Base-by-base conservation (phyloP, 1,284 basidiomycete genomes). In the Cerioporus squamosus region DNA sequence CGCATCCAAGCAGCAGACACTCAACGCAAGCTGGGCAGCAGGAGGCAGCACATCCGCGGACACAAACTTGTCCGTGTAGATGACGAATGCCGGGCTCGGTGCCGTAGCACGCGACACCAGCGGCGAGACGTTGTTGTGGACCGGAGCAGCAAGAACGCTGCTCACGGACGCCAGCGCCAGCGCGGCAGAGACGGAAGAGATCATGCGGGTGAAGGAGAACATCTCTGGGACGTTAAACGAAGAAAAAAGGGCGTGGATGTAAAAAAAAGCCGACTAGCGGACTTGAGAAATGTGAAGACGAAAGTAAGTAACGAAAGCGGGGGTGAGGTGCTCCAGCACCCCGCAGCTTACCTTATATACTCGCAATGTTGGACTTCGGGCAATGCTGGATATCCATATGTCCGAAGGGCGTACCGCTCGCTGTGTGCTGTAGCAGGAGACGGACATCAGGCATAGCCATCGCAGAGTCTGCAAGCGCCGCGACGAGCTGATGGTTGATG, bases 131-230 rank as follows among this genome's bases (percentile, higher is more conserved):
- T 53, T 40, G 26, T 18, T 44, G 40, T 45, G 10, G 20, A 56
- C 31, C 23, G 61, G 61, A 36, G 44, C 54, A 59, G 61, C 53
- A 23, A 62, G 48, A 18, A 62, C 57, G 52, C 51, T 57, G 57
- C 51, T 59, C 44, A 63, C 45, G 17, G 61, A 63, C 36, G 52
- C 55, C 52, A 63, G 40, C 61, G 57, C 61, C 40, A 60, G 58
- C 45, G 57, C 57, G 52, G 50, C 61, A 44, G 61, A 63, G 55
- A 63, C 55, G 51, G 57, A 62, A 43, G 51, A 26, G 33, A 62
- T 59, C 57, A 63, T 55, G 61, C 61, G 61, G 33, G 61, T 36
- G 57, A 53, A 56, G 54, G 61, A 57, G 58, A 60, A 63, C 61
- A 63, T 59, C 48, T 49, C 61, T 54, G 36, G 57, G 61, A 46